Percentiles rank a stretch among this genome's conserved stretches.
Evolutionary conservation across 148 eudicot genomes (phyloP).

Genomic region (Mesembryanthemum crystallinum): DNA sequence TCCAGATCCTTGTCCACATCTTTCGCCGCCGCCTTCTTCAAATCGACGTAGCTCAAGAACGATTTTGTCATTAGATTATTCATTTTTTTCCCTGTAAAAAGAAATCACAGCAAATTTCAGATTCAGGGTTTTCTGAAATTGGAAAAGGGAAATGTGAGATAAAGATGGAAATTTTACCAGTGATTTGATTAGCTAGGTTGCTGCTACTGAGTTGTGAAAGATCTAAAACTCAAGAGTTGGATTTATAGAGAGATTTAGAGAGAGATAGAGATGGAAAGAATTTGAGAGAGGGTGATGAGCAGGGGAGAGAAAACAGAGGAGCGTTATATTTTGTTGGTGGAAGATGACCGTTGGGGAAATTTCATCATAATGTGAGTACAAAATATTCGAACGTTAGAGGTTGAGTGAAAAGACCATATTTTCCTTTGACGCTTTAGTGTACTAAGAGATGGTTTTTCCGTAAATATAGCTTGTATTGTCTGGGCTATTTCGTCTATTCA

Average conservation of each 20-base stretch:
- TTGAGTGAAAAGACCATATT: background rate
- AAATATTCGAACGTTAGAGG: slow-evolving; percentile 19
- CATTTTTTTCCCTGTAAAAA: slow-evolving; percentile 35
- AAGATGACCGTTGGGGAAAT: slow-evolving; percentile 34
- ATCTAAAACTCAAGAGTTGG: slow-evolving; percentile 8
- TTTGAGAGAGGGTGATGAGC: background rate
- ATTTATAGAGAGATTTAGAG: background rate
- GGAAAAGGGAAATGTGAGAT: background rate
- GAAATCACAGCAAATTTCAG: background rate
- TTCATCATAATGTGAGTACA: background rate
- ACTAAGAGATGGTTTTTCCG: no score
- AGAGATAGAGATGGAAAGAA: slow-evolving; percentile 17
- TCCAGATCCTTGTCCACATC: slow-evolving; percentile 61
- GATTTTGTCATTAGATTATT: slow-evolving; percentile 94
- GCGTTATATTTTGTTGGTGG: slow-evolving; percentile 18
- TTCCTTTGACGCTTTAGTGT: background rate
- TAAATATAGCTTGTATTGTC: background rate
- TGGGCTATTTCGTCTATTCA: background rate
- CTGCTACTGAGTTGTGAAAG: background rate
- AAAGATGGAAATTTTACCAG: background rate
- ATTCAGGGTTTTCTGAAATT: background rate
- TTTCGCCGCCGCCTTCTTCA: slow-evolving; percentile 70
- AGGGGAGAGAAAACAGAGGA: slow-evolving; percentile 7
- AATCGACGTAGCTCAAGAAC: slow-evolving; percentile 71
- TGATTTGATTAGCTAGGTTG: background rate